Evolutionary conservation across 1,139 yeast genomes (phyloP), one percentile per base, ranked within the genome.

Genomic region (Nakaseomyces bracarensis): DNA sequence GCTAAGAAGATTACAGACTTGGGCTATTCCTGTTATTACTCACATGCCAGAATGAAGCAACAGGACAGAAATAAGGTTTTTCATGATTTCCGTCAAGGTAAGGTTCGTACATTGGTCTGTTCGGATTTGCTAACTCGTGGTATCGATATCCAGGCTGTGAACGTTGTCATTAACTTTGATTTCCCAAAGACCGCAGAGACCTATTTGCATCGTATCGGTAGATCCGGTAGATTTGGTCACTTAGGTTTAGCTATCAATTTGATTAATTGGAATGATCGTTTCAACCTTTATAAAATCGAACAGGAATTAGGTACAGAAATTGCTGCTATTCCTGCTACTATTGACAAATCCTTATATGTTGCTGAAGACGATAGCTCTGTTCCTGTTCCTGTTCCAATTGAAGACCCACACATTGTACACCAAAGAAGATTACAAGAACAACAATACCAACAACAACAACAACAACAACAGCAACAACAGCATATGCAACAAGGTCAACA

Each of bases 141-240:
- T 77, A 91, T 91, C 57, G 99, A 91, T 72, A 91, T 91, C 56
- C 98, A 93, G 67, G 97, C 97, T 10, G 99, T 91, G 51, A 93
- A 93, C 60, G 98, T 91, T 39, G 98, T 91, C 44, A 85, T 91
- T 58, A 91, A 91, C 68, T 93, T 91, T 65, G 98, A 91, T 67
- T 91, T 91, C 79, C 98, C 99, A 48, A 91, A 91, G 66, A 87
- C 85, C 46, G 96, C 97, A 9, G 98, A 91, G 67, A 91, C 97
- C 35, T 91, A 91, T 65, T 75, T 91, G 56, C 98, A 91, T 68
- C 84, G 98, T 75, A 93, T 91, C 59, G 97, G 99, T 72, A 89
- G 99, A 72, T 87, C 96, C 3, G 99, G 98, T 55, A 83, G 98
- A 73, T 91, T 87, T 63, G 98, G 98, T 53, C 98, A 93, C 65